Evolutionary conservation across 331 rosid species (phyloP).

Genomic region (Erythrophleum ivorense): DNA sequence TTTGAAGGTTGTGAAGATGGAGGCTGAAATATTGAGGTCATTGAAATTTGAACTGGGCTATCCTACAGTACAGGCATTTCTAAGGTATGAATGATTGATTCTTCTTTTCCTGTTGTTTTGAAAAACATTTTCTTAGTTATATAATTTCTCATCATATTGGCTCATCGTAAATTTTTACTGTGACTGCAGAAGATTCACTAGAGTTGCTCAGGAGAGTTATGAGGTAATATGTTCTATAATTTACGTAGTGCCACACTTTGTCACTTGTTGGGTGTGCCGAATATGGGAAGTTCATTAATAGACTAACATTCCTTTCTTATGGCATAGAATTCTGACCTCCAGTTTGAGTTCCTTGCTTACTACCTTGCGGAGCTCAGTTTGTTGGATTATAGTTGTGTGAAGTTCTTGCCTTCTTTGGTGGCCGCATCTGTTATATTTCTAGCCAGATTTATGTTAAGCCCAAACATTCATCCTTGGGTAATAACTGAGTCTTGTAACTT

Average conservation of each 20-base stretch:
- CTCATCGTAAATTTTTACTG: conserved; percentile 21
- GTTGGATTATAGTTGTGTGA: conserved; percentile 75
- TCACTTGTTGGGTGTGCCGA: background rate
- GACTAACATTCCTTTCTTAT: conserved; percentile 10
- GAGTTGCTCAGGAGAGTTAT: conserved; percentile 55
- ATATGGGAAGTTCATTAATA: conserved; percentile 14
- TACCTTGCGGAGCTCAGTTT: conserved; percentile 93
- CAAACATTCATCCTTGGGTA: conserved; percentile 86
- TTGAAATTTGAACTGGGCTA: conserved; percentile 85
- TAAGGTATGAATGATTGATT: conserved; percentile 58
- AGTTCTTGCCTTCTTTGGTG: conserved; percentile 82
- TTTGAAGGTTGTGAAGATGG: conserved; percentile 78
- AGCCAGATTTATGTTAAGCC: conserved; percentile 65
- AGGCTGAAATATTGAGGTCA: conserved; percentile 76
- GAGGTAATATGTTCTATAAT: conserved; percentile 49
- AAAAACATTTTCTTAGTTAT: background rate
- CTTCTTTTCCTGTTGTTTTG: background rate
- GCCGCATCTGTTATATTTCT: conserved; percentile 84
- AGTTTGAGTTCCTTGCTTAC: conserved; percentile 75
- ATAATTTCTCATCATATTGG: background rate
- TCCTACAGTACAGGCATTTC: conserved; percentile 80
- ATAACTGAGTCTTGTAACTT: background rate
- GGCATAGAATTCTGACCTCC: conserved; percentile 61
- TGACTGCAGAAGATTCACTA: conserved; percentile 68
- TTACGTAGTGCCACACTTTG: background rate